A percentile compares a stretch with the other conserved stretches of the same genome.
phyloP scores from a whole-genome alignment of 2,329 filamentous ascomycete species.

The Lasiodiplodia hormozganensis region DNA sequence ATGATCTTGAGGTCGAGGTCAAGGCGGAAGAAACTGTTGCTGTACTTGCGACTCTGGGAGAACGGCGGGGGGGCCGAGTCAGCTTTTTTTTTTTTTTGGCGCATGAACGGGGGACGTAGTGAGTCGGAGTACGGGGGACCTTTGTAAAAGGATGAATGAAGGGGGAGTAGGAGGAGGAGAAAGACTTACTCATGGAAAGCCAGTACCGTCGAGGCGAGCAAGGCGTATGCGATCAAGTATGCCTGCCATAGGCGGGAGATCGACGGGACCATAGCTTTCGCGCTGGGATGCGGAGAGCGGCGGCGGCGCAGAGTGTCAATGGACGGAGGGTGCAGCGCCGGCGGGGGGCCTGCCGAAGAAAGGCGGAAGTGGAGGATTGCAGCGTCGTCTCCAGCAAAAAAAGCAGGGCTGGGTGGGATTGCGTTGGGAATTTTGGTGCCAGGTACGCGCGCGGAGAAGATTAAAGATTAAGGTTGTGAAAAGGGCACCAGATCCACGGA shows the following conservation, averaged over 20 bases:
- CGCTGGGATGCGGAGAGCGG: neutral
- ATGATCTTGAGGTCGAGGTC: neutral
- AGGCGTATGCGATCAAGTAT: neutral
- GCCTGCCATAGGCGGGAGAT: neutral
- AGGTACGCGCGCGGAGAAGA: neutral
- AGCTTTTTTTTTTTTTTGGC: neutral
- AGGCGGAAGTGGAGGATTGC: neutral
- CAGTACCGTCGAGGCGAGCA: neutral
- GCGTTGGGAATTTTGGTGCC: neutral
- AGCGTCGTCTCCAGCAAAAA: no score
- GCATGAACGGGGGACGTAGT: no score
- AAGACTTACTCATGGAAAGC: conserved; percentile 7
- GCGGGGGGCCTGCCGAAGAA: neutral
- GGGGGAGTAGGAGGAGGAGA: neutral
- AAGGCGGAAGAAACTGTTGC: neutral
- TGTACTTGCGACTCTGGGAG: neutral
- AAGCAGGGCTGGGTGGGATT: neutral
- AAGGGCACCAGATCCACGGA: neutral
- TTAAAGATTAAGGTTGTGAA: neutral
- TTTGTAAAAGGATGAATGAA: neutral
- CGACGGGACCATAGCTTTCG: neutral
- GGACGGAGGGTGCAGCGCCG: neutral
- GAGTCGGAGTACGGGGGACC: no score
- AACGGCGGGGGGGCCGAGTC: neutral
- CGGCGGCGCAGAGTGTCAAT: neutral